phyloP scores from a whole-genome alignment of 495 filamentous ascomycete genomes.

The Tuber magnatum region DNA sequence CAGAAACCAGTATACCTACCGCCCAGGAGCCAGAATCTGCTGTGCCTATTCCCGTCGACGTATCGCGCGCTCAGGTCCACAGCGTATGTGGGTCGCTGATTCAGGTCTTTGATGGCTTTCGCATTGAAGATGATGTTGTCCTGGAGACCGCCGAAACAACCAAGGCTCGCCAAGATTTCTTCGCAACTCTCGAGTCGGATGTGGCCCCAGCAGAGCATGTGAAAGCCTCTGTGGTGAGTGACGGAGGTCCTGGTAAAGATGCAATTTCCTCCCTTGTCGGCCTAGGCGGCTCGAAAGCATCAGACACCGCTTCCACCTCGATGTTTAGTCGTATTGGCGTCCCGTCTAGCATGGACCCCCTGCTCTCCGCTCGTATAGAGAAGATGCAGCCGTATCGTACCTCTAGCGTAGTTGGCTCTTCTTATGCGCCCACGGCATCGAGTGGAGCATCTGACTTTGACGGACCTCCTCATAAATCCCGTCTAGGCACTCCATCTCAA shows the following conservation, averaged over 20 bases:
- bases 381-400: constrained; percentile 1
- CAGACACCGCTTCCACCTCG: not conserved
- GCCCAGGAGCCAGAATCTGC: not conserved
- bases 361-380: not conserved
- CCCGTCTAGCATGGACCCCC: not conserved
- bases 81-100: not conserved
- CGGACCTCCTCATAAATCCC: not conserved
- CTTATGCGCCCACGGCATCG: not conserved
- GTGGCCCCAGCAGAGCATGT: not conserved
- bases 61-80: not conserved
- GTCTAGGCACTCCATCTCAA: not conserved
- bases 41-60: not conserved
- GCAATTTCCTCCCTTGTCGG: not conserved
- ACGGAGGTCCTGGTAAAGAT: not conserved
- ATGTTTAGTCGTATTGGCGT: not conserved
- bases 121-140: not conserved
- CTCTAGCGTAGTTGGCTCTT: not conserved
- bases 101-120: not conserved
- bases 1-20: not conserved
- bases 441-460: not conserved
- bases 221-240: not conserved
- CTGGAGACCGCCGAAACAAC: not conserved
- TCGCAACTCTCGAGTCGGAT: not conserved
- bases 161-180: not conserved
- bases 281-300: not conserved